These are phyloP conservation scores for Aspergillus intermedius DNA, from an alignment of 2,329 filamentous ascomycete species.

Conservation along the genomic window DNA sequence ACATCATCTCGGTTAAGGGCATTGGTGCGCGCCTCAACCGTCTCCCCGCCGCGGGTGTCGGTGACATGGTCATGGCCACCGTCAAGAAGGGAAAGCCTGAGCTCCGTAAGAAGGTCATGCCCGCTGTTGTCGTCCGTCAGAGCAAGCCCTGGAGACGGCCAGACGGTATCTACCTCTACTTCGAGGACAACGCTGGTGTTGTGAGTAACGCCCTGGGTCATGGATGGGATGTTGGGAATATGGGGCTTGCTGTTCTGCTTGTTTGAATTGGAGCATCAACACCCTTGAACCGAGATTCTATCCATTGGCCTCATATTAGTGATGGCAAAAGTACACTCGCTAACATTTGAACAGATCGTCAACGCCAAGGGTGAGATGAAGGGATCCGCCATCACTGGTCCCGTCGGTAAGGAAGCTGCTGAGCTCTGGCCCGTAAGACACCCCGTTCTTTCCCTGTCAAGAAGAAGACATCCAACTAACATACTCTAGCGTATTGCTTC, in stretches of 20 bases:
- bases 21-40: slow-evolving; percentile 96
- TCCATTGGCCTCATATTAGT: too few relatives aligned
- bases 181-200: slow-evolving; percentile 99
- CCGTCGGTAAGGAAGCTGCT: slow-evolving; percentile 98
- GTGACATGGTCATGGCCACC: slow-evolving; percentile 99
- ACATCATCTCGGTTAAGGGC: slow-evolving; percentile 99
- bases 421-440: slow-evolving; percentile 93
- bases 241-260: background rate
- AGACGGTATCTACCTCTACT: slow-evolving; percentile 98
- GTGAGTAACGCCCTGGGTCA: slow-evolving; percentile 53
- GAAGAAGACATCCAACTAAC: background rate
- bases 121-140: slow-evolving; percentile 96
- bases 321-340: background rate
- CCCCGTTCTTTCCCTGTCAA: background rate
- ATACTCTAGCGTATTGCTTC: slow-evolving; percentile 80
- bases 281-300: too few relatives aligned
- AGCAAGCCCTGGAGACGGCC: slow-evolving; percentile 99
- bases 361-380: slow-evolving; percentile 99
- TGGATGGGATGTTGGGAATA: background rate
- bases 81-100: slow-evolving; percentile 99
- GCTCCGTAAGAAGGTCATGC: slow-evolving; percentile 99
- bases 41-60: slow-evolving; percentile 93
- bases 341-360: slow-evolving; percentile 64
- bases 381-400: slow-evolving; percentile 97
- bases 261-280: too few relatives aligned